Base-by-base conservation (phyloP, 106 monocot species). In the Dioscorea dumetorum region DNA sequence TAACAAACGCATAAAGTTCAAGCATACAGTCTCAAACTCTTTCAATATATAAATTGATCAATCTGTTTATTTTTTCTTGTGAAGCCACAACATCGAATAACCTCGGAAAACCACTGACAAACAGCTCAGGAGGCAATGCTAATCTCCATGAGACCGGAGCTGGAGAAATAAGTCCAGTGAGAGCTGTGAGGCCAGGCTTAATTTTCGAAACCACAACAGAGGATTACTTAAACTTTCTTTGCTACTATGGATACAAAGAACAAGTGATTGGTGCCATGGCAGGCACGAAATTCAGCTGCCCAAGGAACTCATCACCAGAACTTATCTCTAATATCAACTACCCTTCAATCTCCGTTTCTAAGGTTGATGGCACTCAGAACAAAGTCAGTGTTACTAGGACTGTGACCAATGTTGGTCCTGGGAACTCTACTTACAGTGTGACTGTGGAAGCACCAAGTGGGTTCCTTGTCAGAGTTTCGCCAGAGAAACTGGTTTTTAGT, bases 191-290 rank as follows among this genome's bases (percentile, higher is more conserved):
- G 66, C 95, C 95, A 15, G 95, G 95, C 9, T 73, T 97, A 17
- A 91, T 97, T 24, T 97, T 75, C 50, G 88, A 97, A 22, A 91
- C 84, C 22, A 86, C 79, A n/a, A 66, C 71, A 32, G 22, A 68
- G 9, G 95, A 97, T 54, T 84, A 91, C 78, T 66, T 89, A 2
- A 52, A 78, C 58, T 91, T 97, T 66, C 86, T 97, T 1, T 97
- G 95, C 78, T 74, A 88, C 74, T 81, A 91, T 16, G 95, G 95
- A 12, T 97, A 97, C 83, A 91, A 89, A 54, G 68, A 82, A 7
- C 64, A 80, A 33, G 49, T 72, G 63, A 87, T 97, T 53, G 58
- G 79, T 6, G 74, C 79, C 57, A 24, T 91, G 49, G 63, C 83
- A n/a, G 80, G 84, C 61, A 71, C 50, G 50, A 82, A 76, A 23